phyloP scores from a whole-genome alignment of 129 eudicot genomes.

The Smallanthus sonchifolius region DNA sequence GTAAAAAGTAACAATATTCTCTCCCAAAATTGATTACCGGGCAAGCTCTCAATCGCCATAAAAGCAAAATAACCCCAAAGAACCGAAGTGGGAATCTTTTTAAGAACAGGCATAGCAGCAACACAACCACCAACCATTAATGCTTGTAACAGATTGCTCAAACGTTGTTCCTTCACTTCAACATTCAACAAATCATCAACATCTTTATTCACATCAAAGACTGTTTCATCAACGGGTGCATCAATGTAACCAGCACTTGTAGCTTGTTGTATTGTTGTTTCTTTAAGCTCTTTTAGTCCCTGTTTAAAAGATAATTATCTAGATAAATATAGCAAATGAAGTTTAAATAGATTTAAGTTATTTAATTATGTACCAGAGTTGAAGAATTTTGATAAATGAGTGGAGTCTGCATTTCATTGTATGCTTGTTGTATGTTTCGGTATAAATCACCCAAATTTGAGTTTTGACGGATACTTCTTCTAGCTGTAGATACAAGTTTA shows the following conservation, averaged over 20 bases:
- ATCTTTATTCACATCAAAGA: constrained; percentile 91
- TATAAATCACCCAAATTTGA: constrained; percentile 76
- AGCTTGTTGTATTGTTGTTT: constrained; percentile 77
- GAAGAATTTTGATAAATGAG: constrained; percentile 76
- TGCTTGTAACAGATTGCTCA: constrained; percentile 91
- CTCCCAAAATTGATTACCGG: constrained; percentile 98
- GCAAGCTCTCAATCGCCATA: constrained; percentile 99
- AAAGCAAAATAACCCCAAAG: constrained; percentile 99
- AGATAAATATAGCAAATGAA: not conserved
- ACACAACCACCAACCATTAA: constrained; percentile 82
- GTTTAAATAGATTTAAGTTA: not conserved
- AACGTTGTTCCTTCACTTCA: constrained; percentile 93
- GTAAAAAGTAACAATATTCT: constrained; percentile 83
- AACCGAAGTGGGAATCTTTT: constrained; percentile 91
- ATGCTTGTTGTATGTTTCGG: constrained; percentile 76
- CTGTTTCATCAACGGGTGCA: constrained; percentile 79
- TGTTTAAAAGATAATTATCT: constrained; percentile 22
- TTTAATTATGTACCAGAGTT: constrained; percentile 48
- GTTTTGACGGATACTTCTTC: constrained; percentile 63
- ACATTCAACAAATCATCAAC: constrained; percentile 83
- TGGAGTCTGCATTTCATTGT: constrained; percentile 88
- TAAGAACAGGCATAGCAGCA: constrained; percentile 89
- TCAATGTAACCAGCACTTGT: constrained; percentile 71
- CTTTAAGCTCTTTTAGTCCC: constrained; percentile 92
- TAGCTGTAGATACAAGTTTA: constrained; percentile 88